Percentiles rank a stretch among this genome's conserved stretches.
These are phyloP conservation scores for Nemania abortiva DNA, from an alignment of 2,329 filamentous ascomycete species.

Conservation along the genomic window DNA sequence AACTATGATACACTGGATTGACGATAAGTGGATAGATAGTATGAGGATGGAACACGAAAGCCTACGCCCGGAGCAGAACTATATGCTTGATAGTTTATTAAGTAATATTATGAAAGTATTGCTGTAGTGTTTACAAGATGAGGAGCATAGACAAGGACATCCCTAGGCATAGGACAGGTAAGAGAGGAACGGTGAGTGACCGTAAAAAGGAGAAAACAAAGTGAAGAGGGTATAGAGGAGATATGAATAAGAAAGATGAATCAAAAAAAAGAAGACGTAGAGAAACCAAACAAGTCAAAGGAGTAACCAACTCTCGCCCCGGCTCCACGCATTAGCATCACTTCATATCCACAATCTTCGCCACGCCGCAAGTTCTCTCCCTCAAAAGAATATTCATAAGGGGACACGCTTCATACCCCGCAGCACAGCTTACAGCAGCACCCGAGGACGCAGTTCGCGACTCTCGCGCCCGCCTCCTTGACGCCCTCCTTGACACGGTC, in stretches of 20 bases:
- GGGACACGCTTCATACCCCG: background rate
- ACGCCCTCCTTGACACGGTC: background rate
- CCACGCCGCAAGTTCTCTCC: background rate
- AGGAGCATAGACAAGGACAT: background rate
- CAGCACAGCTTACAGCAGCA: conserved; percentile 13
- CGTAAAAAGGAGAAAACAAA: background rate
- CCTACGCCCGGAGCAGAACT: background rate
- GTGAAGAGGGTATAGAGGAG: background rate
- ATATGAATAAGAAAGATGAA: too few relatives aligned
- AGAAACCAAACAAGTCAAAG: background rate
- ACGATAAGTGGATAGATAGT: background rate
- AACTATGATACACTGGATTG: too few relatives aligned
- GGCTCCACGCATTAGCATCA: background rate
- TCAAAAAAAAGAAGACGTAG: background rate
- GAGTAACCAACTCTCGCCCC: background rate
- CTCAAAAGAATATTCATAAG: background rate
- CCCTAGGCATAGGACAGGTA: background rate
- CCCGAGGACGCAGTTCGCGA: conserved; percentile 13
- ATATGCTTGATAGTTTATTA: background rate
- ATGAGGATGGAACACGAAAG: too few relatives aligned
- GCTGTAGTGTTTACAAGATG: background rate
- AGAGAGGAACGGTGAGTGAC: background rate
- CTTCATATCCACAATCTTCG: background rate
- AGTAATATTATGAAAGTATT: background rate
- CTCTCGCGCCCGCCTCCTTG: background rate